phyloP scores from a whole-genome alignment of 352 stramenopile species.

The Pseudoperonospora humuli region DNA sequence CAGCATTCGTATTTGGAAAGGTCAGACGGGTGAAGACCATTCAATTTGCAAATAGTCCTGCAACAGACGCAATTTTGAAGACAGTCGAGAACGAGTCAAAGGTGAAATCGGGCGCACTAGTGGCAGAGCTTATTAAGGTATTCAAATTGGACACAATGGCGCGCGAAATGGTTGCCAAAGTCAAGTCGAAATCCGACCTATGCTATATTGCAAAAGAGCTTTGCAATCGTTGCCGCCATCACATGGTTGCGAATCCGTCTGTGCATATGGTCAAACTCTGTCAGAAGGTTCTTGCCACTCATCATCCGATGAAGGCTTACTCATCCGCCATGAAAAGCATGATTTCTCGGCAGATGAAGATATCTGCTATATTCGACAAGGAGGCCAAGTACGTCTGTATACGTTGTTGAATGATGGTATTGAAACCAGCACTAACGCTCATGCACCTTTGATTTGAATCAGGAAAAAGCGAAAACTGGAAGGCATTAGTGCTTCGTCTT shows the following conservation, averaged over 20 bases:
- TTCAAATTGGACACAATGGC: conserved; percentile 82
- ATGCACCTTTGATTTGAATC: conserved; percentile 5
- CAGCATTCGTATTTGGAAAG: conserved; percentile 67
- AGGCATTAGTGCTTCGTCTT: conserved; percentile 34
- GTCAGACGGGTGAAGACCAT: conserved; percentile 57
- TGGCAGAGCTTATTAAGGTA: conserved; percentile 54
- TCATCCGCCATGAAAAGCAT: conserved; percentile 82
- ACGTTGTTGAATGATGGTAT: neutral
- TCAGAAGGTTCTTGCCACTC: conserved; percentile 58
- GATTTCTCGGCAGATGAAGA: conserved; percentile 79
- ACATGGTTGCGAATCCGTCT: conserved; percentile 78
- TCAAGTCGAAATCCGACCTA: conserved; percentile 47
- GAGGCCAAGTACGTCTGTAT: conserved; percentile 55
- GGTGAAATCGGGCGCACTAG: conserved; percentile 41
- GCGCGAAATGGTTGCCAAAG: conserved; percentile 53
- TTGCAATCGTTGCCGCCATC: conserved; percentile 65
- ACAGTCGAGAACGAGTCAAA: conserved; percentile 52
- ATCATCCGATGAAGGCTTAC: conserved; percentile 75
- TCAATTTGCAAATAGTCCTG: conserved; percentile 54
- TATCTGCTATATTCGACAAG: conserved; percentile 60
- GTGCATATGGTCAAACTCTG: conserved; percentile 79
- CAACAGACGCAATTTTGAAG: conserved; percentile 49
- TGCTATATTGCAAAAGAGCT: conserved; percentile 72
- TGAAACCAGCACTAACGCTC: conserved; percentile 8
- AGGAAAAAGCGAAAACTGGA: conserved; percentile 78